Evolutionary conservation across 352 stramenopile genomes (phyloP), one percentile per base, ranked within the genome.

Genomic region (Lagenidium sp.): DNA sequence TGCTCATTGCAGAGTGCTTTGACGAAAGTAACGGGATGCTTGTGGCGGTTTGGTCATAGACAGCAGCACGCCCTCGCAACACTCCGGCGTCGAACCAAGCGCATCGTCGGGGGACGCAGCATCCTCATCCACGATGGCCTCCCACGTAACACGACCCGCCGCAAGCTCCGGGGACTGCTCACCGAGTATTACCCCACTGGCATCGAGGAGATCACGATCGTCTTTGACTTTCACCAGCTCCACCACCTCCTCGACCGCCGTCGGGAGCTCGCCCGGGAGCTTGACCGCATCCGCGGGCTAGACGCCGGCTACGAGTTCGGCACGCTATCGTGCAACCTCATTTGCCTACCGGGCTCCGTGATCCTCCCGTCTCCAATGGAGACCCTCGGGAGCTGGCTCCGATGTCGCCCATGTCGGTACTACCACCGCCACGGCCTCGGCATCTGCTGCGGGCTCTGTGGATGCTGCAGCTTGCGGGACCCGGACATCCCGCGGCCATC

Each of bases 111-210:
- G 1, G 60, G 58, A 10, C 65, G 75, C 23, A 91, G 76, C 53
- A 61, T 88, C 21, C 64, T 91, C 39, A 85, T 91, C 13, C 64
- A 79, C 18, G 42, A 61, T 21, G 76, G 79, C 4, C 46, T 91
- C 0, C 75, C 79, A 12, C 43, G 70, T 8, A 44, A 60, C 21
- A 81, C 68, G 20, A 85, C 59, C 1, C 62, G 52, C 13, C 68
- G 55, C 25, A 69, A 70, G 25, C 55, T 86, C 25, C 50, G 64
- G 10, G 34, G 57, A 24, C 44, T 69, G 21, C 42, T 82, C 3
- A 35, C 44, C 13, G 72, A 60, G 38, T 64, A 63, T 37, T 41
- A 53, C 23, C 58, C 57, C 4, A 41, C 47, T 11, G 49, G 57
- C 22, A 62, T 88, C 23, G 62, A 82, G 30, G 65, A 86, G n/a